These are phyloP conservation scores for Lactifluus rugatus DNA, from an alignment of 768 basidiomycete genomes.

Conservation along the genomic window DNA sequence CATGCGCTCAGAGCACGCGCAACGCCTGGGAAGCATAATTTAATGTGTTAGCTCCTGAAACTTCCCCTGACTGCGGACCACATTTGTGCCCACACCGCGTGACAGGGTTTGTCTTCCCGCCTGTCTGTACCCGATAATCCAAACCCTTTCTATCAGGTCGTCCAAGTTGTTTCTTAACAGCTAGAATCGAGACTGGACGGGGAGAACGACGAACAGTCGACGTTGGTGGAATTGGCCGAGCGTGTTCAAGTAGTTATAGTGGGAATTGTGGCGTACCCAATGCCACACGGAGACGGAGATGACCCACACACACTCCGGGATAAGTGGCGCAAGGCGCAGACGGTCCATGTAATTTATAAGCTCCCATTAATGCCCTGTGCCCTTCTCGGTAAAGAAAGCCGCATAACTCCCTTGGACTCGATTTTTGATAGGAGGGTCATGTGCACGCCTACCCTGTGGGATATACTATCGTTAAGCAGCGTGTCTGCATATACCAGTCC, in stretches of 20 bases:
- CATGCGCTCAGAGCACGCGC: no score
- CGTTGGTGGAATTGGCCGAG: no score
- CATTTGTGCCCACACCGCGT: no score
- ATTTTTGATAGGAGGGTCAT: conserved; percentile 1
- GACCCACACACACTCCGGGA: conserved; percentile 19
- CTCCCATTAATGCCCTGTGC: neutral
- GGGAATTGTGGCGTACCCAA: conserved; percentile 62
- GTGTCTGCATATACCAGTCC: neutral
- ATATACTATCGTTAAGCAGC: neutral
- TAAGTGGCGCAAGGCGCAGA: neutral
- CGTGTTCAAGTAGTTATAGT: conserved; percentile 43
- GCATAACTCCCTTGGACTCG: neutral
- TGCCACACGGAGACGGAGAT: conserved; percentile 34
- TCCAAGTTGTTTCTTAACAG: conserved; percentile 37
- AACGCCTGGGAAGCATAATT: no score
- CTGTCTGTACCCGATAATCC: no score
- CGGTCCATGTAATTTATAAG: conserved; percentile 12
- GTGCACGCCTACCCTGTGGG: neutral
- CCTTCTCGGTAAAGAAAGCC: neutral
- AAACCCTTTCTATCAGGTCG: no score
- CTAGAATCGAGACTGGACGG: conserved; percentile 58
- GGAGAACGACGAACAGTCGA: conserved; percentile 28
- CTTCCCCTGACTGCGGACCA: no score
- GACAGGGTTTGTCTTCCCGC: no score
- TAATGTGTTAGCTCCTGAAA: no score